Conservation (phyloP, 495 filamentous ascomycete genomes). For the Oidiodendron maius region DNA sequence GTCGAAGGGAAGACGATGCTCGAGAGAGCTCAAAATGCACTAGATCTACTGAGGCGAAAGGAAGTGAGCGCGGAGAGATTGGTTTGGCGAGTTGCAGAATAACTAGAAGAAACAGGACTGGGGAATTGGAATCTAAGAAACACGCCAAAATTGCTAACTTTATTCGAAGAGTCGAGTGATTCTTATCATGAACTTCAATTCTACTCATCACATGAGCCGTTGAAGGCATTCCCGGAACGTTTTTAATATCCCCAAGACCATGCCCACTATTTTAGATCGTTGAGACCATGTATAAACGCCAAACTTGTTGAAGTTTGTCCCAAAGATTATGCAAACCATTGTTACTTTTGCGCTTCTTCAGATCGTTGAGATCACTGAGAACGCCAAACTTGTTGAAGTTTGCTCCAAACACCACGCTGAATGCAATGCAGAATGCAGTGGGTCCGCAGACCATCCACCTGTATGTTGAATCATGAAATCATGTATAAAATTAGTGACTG, state of each 20-base stretch:
- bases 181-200: background rate
- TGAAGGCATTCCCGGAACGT: background rate
- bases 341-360: conserved; percentile 7
- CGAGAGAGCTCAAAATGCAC: conserved; percentile 41
- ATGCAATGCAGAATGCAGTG: conserved; percentile 19
- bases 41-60: conserved; percentile 32
- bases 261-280: conserved; percentile 15
- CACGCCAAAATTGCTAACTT: background rate
- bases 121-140: too few relatives aligned
- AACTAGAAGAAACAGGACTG: background rate
- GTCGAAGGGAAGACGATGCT: conserved; percentile 42
- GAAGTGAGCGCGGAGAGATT: conserved; percentile 44
- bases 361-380: conserved; percentile 25
- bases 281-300: conserved; percentile 27
- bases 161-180: background rate
- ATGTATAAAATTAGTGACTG: conserved; percentile 7
- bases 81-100: conserved; percentile 39
- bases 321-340: background rate
- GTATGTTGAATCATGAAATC: conserved; percentile 25
- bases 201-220: background rate
- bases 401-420: conserved; percentile 22
- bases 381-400: conserved; percentile 41
- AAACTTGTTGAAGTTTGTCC: conserved; percentile 27
- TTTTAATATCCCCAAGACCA: background rate
- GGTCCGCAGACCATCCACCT: conserved; percentile 1